Conservation (phyloP, 768 basidiomycete genomes). For the Dictyophora rubrovolvata region DNA sequence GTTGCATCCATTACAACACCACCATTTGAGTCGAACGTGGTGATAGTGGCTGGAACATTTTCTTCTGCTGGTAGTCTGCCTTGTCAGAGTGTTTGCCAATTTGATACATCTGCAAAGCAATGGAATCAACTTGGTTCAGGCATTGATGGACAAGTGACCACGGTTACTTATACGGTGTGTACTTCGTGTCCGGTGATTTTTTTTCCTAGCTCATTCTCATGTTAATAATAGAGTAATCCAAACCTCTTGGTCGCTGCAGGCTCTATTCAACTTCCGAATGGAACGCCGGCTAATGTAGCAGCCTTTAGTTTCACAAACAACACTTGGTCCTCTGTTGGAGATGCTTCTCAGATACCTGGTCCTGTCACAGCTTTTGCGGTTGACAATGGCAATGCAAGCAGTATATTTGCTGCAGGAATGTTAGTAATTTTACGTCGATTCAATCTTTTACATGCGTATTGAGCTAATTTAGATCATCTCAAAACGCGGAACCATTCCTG, state of each 20-base stretch:
- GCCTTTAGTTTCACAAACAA: constrained; percentile 59
- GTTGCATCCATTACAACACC: constrained; percentile 67
- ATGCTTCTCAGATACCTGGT: constrained; percentile 59
- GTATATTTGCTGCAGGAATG: constrained; percentile 86
- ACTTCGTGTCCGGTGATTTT: not conserved
- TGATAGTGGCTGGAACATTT: constrained; percentile 88
- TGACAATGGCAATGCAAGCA: constrained; percentile 68
- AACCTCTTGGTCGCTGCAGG: constrained; percentile 74
- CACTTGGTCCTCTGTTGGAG: constrained; percentile 66
- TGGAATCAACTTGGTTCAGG: constrained; percentile 79
- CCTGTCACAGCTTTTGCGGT: constrained; percentile 85
- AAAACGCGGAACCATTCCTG: constrained; percentile 60
- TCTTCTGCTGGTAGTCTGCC: constrained; percentile 59
- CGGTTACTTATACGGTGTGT: constrained; percentile 68
- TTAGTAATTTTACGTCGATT: constrained; percentile 32
- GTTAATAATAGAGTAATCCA: constrained; percentile 41
- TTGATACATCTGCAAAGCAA: constrained; percentile 55
- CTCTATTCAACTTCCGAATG: constrained; percentile 57
- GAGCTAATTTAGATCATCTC: constrained; percentile 32
- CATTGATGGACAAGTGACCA: constrained; percentile 68
- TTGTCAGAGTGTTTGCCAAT: constrained; percentile 73
- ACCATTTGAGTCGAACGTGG: constrained; percentile 41
- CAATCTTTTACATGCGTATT: not conserved
- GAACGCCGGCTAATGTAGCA: constrained; percentile 60
- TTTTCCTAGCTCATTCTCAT: constrained; percentile 11